A percentile compares a stretch with the other conserved stretches of the same genome.
Conservation (phyloP, 2,329 filamentous ascomycete genomes). For the Cladosporium oxysporum region DNA sequence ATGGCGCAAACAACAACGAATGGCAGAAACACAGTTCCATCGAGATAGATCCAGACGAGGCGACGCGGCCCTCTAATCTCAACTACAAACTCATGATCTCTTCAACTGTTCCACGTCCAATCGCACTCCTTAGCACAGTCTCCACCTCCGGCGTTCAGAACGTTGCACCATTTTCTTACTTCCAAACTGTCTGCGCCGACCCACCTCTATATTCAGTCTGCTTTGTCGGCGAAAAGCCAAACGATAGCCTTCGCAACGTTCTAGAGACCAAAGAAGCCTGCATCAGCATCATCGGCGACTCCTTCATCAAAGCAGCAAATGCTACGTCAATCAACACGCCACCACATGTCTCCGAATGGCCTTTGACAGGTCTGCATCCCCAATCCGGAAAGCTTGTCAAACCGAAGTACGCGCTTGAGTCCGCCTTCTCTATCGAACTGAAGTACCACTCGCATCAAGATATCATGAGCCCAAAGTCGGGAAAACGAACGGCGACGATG, state of each 20-base stretch:
- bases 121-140: not conserved
- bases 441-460: not conserved
- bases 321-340: not conserved
- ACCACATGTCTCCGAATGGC: not conserved
- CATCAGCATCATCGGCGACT: constrained; percentile 2
- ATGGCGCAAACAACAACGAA: not conserved
- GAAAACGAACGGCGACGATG: not conserved
- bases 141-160: not conserved
- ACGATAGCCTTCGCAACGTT: not conserved
- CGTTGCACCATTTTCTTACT: not conserved
- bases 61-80: not conserved
- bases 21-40: not conserved
- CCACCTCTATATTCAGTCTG: not conserved
- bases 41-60: not conserved
- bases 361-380: not conserved
- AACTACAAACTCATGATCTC: constrained; percentile 4
- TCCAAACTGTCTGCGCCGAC: not conserved
- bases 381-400: not conserved
- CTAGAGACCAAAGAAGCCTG: not conserved
- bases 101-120: not conserved
- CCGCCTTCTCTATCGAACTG: not conserved
- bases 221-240: not conserved
- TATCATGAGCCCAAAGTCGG: not conserved
- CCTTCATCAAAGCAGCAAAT: not conserved
- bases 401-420: not conserved